phyloP scores from a whole-genome alignment of 345 rosid species.

The Arabidopsis arenosa region DNA sequence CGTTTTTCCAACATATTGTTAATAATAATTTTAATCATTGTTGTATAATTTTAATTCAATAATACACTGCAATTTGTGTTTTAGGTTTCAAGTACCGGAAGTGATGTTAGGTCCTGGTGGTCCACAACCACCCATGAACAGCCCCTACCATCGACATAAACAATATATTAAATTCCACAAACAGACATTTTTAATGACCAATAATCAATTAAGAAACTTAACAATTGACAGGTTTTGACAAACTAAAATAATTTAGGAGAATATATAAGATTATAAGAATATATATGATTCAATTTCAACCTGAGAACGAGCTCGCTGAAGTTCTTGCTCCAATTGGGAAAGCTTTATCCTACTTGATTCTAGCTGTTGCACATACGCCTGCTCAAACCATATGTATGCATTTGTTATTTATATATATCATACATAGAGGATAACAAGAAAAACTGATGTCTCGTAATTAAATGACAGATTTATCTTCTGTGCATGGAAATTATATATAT shows the following conservation, averaged over 20 bases:
- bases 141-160: conserved; percentile 60
- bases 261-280: background rate
- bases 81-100: conserved; percentile 63
- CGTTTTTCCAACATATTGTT: background rate
- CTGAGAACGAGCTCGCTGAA: conserved; percentile 96
- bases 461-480: background rate
- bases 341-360: conserved; percentile 93
- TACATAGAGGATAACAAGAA: background rate
- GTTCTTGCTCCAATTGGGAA: conserved; percentile 90
- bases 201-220: background rate
- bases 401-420: conserved; percentile 2
- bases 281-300: conserved; percentile 38
- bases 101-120: conserved; percentile 74
- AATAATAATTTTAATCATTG: background rate
- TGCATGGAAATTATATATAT: background rate
- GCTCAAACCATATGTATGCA: conserved; percentile 31
- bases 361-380: conserved; percentile 99
- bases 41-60: background rate
- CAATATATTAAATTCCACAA: conserved; percentile 9
- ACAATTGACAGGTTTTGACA: conserved; percentile 7
- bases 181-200: background rate
- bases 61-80: conserved; percentile 17
- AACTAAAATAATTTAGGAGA: background rate
- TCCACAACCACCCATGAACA: conserved; percentile 80
- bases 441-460: background rate